Percentiles rank a stretch among this genome's conserved stretches.
Conservation (phyloP, 768 basidiomycete genomes). For the Macrocybe gigantea region DNA sequence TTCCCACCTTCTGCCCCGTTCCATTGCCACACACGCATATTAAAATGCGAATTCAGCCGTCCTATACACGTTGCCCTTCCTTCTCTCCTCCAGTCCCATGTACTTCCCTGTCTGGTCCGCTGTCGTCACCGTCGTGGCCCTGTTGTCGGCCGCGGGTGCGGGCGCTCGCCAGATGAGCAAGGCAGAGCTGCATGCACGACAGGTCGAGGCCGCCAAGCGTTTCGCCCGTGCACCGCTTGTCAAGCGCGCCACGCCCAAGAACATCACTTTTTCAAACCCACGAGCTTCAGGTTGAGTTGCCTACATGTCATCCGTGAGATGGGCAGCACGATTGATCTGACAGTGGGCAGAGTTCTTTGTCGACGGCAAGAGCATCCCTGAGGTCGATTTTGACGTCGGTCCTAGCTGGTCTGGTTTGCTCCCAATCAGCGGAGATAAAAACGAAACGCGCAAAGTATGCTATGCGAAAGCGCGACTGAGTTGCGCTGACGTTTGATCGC, state of each 20-base stretch:
- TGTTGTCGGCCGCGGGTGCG: slow-evolving; percentile 10
- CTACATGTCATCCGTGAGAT: not conserved
- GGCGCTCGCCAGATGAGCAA: slow-evolving; percentile 31
- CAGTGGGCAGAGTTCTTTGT: slow-evolving; percentile 57
- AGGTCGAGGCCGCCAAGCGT: slow-evolving; percentile 42
- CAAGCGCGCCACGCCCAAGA: slow-evolving; percentile 31
- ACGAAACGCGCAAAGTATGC: slow-evolving; percentile 60
- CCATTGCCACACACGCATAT: too few species aligned
- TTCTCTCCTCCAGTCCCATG: slow-evolving; percentile 4
- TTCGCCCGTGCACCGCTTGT: slow-evolving; percentile 15
- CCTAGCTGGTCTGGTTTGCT: slow-evolving; percentile 72
- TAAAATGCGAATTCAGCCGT: not conserved
- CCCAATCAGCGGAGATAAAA: slow-evolving; percentile 53
- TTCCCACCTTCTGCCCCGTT: too few species aligned
- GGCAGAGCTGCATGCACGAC: slow-evolving; percentile 36
- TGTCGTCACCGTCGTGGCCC: slow-evolving; percentile 11
- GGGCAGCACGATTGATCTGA: not conserved
- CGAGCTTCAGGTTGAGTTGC: slow-evolving; percentile 47
- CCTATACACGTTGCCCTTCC: not conserved
- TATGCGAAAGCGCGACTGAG: not conserved
- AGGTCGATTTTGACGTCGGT: slow-evolving; percentile 68
- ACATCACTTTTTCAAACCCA: slow-evolving; percentile 69
- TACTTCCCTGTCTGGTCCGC: slow-evolving; percentile 10
- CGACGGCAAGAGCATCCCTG: slow-evolving; percentile 56
- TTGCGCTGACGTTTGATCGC: not conserved